phyloP scores from a whole-genome alignment of 2,329 filamentous ascomycete genomes.

The Colletotrichum liaoningense region DNA sequence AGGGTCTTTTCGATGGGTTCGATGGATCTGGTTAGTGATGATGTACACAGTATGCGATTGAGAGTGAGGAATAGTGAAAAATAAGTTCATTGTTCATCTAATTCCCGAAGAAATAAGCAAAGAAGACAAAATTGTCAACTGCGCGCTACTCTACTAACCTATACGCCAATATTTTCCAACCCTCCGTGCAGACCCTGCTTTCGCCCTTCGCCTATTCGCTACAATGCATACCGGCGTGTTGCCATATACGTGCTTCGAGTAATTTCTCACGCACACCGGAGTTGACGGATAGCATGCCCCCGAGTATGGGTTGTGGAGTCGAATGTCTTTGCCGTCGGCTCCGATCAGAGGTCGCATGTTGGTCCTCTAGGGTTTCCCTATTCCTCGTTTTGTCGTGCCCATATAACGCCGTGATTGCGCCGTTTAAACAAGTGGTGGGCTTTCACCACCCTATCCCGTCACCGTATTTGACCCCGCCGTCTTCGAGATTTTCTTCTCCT shows the following conservation, averaged over 20 bases:
- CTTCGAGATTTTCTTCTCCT: background rate
- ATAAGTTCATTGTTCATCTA: background rate
- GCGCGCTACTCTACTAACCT: conserved; percentile 9
- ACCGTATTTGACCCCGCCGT: background rate
- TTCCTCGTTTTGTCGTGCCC: background rate
- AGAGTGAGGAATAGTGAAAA: background rate
- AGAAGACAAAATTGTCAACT: conserved; percentile 4
- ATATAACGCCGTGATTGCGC: conserved; percentile 18
- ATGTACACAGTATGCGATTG: background rate
- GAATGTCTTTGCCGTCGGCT: conserved; percentile 8
- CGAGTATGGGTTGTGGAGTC: conserved; percentile 1
- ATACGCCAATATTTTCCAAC: background rate
- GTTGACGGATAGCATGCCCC: background rate
- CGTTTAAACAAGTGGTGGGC: background rate
- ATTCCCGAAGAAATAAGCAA: conserved; percentile 9
- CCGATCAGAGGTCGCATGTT: background rate
- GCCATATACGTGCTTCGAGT: background rate
- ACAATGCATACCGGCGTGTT: background rate
- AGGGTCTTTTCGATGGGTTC: background rate
- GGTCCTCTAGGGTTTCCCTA: background rate
- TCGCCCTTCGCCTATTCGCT: background rate
- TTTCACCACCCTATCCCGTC: background rate
- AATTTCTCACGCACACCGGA: background rate
- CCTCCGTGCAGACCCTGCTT: conserved; percentile 1
- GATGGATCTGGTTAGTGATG: background rate